Conservation (phyloP, 768 basidiomycete genomes). For the Naganishia vishniacii region DNA sequence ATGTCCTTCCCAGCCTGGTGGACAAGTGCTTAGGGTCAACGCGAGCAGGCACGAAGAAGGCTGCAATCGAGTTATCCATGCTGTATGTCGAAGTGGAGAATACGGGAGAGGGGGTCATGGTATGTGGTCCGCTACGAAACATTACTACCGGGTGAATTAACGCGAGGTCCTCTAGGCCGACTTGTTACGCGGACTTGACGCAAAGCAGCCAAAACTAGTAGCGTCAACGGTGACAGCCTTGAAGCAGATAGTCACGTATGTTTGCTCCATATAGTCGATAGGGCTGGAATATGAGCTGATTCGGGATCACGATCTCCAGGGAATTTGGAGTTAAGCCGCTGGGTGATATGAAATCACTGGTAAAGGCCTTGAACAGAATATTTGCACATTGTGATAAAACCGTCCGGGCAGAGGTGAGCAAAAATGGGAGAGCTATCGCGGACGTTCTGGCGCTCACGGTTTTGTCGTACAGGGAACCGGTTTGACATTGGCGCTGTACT, state of each 20-base stretch:
- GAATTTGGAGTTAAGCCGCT: slow-evolving; percentile 69
- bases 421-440: background rate
- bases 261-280: slow-evolving; percentile 9
- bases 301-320: slow-evolving; percentile 50
- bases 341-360: slow-evolving; percentile 58
- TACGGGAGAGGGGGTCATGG: slow-evolving; percentile 75
- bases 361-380: slow-evolving; percentile 83
- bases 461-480: slow-evolving; percentile 55
- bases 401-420: slow-evolving; percentile 71
- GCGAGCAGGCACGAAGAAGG: slow-evolving; percentile 79
- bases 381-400: slow-evolving; percentile 92
- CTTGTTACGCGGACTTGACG: slow-evolving; percentile 72
- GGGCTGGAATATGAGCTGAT: background rate
- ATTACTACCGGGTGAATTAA: background rate
- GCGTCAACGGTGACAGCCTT: slow-evolving; percentile 69
- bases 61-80: slow-evolving; percentile 74
- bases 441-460: background rate
- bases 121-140: slow-evolving; percentile 53
- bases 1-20: slow-evolving; percentile 81
- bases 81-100: slow-evolving; percentile 95
- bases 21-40: slow-evolving; percentile 93
- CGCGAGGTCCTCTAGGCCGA: slow-evolving; percentile 55
- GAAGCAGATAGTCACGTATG: slow-evolving; percentile 78
- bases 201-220: slow-evolving; percentile 92
- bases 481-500: slow-evolving; percentile 71